Evolutionary conservation across 2,329 filamentous ascomycete species (phyloP).

Genomic region (Diaporthe humulicola): DNA sequence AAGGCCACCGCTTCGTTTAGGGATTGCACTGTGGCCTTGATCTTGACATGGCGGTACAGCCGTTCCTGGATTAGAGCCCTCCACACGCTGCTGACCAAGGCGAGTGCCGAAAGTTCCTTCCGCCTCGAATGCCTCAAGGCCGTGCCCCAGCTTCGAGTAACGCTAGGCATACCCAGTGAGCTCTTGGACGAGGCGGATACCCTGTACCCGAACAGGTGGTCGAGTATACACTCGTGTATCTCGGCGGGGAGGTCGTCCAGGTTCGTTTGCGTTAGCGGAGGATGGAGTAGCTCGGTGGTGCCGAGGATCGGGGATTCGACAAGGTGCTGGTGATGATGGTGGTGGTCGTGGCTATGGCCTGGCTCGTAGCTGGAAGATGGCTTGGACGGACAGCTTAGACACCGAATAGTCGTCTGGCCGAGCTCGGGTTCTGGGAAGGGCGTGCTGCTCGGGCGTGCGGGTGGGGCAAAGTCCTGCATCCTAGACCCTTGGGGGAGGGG

Average conservation of each 20-base stretch:
- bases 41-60: conserved; percentile 81
- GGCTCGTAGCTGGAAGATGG: conserved; percentile 47
- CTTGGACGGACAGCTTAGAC: conserved; percentile 54
- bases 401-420: conserved; percentile 58
- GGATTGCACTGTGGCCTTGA: conserved; percentile 77
- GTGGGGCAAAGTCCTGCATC: conserved; percentile 61
- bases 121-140: conserved; percentile 76
- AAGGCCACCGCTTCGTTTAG: conserved; percentile 71
- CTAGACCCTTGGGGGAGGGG: conserved; percentile 61
- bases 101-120: conserved; percentile 75
- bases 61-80: conserved; percentile 77
- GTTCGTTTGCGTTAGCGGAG: conserved; percentile 47
- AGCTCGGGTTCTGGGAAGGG: conserved; percentile 70
- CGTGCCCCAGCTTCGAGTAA: conserved; percentile 73
- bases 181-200: conserved; percentile 72
- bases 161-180: conserved; percentile 65
- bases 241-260: conserved; percentile 73
- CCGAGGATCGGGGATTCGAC: conserved; percentile 41
- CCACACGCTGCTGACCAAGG: conserved; percentile 75
- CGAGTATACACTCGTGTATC: conserved; percentile 79
- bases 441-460: conserved; percentile 70
- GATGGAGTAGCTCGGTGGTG: conserved; percentile 10
- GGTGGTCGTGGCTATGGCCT: conserved; percentile 44
- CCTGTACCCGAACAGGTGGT: conserved; percentile 78
- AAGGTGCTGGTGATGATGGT: conserved; percentile 37